These are phyloP conservation scores for Scytalidium lignicola DNA, from an alignment of 2,329 filamentous ascomycete species.

Conservation along the genomic window DNA sequence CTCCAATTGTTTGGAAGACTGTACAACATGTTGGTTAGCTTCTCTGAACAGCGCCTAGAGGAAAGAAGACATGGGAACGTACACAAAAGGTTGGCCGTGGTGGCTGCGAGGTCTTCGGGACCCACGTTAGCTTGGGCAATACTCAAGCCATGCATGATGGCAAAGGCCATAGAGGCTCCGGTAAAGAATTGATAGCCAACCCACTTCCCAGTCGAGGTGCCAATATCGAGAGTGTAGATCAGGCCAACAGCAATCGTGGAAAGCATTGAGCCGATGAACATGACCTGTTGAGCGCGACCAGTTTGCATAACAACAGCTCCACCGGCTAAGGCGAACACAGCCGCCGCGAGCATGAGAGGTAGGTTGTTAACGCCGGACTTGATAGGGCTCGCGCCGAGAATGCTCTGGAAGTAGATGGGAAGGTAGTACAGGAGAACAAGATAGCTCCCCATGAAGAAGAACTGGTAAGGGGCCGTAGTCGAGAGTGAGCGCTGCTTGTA, in stretches of 20 bases:
- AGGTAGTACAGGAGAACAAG: slow-evolving; percentile 38
- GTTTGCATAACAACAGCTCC: slow-evolving; percentile 30
- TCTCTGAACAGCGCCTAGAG: neutral
- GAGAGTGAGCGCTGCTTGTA: slow-evolving; percentile 34
- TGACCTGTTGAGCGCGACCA: slow-evolving; percentile 32
- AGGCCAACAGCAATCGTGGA: slow-evolving; percentile 33
- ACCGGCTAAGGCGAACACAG: slow-evolving; percentile 31
- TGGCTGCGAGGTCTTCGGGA: slow-evolving; percentile 1
- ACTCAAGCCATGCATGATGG: slow-evolving; percentile 42
- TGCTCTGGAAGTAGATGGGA: slow-evolving; percentile 44
- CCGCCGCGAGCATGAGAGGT: slow-evolving; percentile 34
- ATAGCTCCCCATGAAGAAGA: slow-evolving; percentile 35
- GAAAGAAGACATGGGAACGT: neutral
- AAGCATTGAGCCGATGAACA: slow-evolving; percentile 37
- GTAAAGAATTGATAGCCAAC: slow-evolving; percentile 45
- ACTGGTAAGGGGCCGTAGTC: slow-evolving; percentile 31
- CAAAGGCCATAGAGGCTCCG: slow-evolving; percentile 37
- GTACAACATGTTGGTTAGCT: slow-evolving; percentile 9
- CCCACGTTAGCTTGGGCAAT: slow-evolving; percentile 35
- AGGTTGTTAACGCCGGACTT: slow-evolving; percentile 31
- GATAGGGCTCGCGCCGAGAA: slow-evolving; percentile 30
- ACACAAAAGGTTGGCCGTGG: slow-evolving; percentile 5
- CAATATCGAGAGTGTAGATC: slow-evolving; percentile 28
- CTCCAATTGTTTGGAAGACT: slow-evolving; percentile 46
- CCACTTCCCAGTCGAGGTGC: slow-evolving; percentile 40